These are phyloP conservation scores for Cercospora beticola DNA, from an alignment of 2,329 filamentous ascomycete species.

Conservation along the genomic window DNA sequence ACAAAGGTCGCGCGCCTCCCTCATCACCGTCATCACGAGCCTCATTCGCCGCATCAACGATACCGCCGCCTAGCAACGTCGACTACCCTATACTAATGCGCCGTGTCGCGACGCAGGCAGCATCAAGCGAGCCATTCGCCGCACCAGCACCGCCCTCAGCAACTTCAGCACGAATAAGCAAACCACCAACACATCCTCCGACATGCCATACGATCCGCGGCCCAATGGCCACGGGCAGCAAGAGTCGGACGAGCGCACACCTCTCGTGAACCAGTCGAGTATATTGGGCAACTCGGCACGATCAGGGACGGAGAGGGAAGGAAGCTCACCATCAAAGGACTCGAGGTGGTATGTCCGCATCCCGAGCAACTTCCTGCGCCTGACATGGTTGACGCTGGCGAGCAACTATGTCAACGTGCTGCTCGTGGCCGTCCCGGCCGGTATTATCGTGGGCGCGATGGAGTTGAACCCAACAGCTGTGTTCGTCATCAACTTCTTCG, in stretches of 20 bases:
- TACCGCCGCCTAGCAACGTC: neutral
- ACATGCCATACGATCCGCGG: conserved; percentile 16
- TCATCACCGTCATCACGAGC: neutral
- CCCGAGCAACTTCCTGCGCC: conserved; percentile 27
- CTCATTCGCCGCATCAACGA: neutral
- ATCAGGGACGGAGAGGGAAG: conserved; percentile 14
- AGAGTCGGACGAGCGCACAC: conserved; percentile 32
- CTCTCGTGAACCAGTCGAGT: conserved; percentile 28
- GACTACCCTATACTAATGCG: conserved; percentile 1
- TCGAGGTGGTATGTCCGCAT: conserved; percentile 24
- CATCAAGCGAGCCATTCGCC: conserved; percentile 29
- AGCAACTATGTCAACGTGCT: conserved; percentile 66
- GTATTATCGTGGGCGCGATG: conserved; percentile 64
- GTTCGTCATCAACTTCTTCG: conserved; percentile 77
- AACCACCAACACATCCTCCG: conserved; percentile 9
- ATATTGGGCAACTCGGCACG: conserved; percentile 21
- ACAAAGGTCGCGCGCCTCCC: neutral
- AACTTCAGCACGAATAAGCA: conserved; percentile 7
- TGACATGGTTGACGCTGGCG: conserved; percentile 44
- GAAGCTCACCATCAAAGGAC: conserved; percentile 18
- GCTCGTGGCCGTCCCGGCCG: conserved; percentile 71
- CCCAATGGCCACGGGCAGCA: conserved; percentile 23
- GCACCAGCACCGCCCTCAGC: conserved; percentile 25
- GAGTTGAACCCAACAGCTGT: conserved; percentile 66
- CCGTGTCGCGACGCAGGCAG: conserved; percentile 4